Evolutionary conservation across 192 early-diverging fungal genomes (phyloP).

Genomic region (Powellomyces hirtus): DNA sequence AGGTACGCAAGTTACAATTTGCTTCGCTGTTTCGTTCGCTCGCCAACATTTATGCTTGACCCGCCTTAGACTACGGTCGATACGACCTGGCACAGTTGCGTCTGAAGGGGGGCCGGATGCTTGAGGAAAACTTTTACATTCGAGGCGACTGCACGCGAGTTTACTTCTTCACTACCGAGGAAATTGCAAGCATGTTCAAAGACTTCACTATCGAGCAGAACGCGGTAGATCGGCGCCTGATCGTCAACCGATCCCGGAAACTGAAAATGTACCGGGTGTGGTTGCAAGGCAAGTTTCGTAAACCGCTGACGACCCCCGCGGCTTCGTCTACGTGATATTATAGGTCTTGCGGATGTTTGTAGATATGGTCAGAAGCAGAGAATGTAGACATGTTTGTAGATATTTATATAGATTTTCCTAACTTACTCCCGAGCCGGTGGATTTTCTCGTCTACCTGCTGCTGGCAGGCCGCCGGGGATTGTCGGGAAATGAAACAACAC

Average conservation of each 20-base stretch:
- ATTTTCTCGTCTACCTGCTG: no score
- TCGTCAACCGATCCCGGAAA: conserved; percentile 88
- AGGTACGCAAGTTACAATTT: no score
- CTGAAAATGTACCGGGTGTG: conserved; percentile 98
- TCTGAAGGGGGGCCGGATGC: conserved; percentile 86
- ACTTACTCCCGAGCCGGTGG: no score
- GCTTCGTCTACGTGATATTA: no score
- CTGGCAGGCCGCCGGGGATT: no score
- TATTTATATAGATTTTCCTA: no score
- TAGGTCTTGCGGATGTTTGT: no score
- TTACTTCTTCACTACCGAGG: conserved; percentile 84
- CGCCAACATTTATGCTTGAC: background rate
- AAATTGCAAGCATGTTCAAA: conserved; percentile 52
- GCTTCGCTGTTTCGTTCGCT: no score
- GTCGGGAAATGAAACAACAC: no score
- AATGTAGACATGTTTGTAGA: no score
- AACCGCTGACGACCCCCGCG: no score
- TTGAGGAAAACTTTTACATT: conserved; percentile 95
- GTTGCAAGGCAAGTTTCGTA: conserved; percentile 96
- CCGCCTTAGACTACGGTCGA: conserved; percentile 93
- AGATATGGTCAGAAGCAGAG: no score
- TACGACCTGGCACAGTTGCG: conserved; percentile 97
- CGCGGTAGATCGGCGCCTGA: conserved; percentile 84
- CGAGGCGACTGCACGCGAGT: conserved; percentile 95
- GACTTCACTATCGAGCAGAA: conserved; percentile 82